Conservation (phyloP, 257 asterid genomes). For the Craterostigma plantagineum region DNA sequence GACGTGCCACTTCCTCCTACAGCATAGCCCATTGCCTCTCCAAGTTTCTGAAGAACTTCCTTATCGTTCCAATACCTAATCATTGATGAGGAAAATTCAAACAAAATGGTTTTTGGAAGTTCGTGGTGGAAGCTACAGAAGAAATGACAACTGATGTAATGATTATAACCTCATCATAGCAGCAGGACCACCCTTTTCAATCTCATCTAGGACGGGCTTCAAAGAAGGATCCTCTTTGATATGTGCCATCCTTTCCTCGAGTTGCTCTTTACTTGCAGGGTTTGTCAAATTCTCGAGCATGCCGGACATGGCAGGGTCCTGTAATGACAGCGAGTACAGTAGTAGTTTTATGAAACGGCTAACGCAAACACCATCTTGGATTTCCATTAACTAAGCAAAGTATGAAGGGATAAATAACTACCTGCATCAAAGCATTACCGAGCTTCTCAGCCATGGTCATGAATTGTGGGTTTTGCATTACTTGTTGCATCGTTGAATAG, state of each 20-base stretch:
- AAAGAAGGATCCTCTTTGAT: slow-evolving; percentile 86
- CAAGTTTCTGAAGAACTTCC: slow-evolving; percentile 46
- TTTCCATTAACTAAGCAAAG: background rate
- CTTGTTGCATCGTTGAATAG: slow-evolving; percentile 85
- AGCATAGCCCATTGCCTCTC: slow-evolving; percentile 57
- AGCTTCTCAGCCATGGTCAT: slow-evolving; percentile 94
- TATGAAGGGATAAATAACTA: slow-evolving; percentile 12
- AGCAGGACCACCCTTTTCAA: slow-evolving; percentile 95
- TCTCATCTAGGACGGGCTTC: slow-evolving; percentile 92
- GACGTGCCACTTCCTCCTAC: slow-evolving; percentile 29
- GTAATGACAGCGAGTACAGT: background rate
- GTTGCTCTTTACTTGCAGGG: slow-evolving; percentile 71
- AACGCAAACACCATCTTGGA: no score
- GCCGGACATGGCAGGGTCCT: slow-evolving; percentile 95
- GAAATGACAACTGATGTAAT: no score
- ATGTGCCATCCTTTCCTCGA: slow-evolving; percentile 74
- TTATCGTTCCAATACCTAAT: slow-evolving; percentile 43
- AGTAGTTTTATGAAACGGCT: background rate
- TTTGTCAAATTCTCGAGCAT: slow-evolving; percentile 85
- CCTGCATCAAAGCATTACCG: slow-evolving; percentile 89
- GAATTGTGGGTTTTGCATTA: slow-evolving; percentile 97
- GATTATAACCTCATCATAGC: slow-evolving; percentile 87
- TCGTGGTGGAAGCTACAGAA: background rate
- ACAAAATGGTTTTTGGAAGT: no score
- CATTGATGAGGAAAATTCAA: slow-evolving; percentile 1